These are phyloP conservation scores for Pestalotiopsis sp. DNA, from an alignment of 2,329 filamentous ascomycete species.

Conservation along the genomic window DNA sequence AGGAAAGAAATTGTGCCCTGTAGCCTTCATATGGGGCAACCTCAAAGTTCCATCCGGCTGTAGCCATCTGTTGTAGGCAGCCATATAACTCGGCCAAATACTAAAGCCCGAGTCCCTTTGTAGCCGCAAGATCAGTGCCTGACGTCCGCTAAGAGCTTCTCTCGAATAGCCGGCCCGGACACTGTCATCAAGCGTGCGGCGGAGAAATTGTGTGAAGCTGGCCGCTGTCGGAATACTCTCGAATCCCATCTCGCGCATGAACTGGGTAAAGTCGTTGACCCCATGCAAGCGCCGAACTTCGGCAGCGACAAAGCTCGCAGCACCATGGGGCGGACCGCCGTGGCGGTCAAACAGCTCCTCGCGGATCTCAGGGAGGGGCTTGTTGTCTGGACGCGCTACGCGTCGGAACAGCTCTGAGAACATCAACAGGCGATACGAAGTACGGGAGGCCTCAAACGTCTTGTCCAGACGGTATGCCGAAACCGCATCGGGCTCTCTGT, in stretches of 20 bases:
- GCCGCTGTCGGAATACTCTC: constrained; percentile 20
- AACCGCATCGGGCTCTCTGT: constrained; percentile 42
- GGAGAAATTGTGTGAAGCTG: constrained; percentile 36
- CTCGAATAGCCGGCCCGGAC: constrained; percentile 35
- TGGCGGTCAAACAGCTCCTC: constrained; percentile 49
- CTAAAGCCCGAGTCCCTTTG: constrained; percentile 19
- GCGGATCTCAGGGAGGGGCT: constrained; percentile 39
- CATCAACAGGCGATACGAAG: constrained; percentile 54
- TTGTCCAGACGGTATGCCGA: constrained; percentile 48
- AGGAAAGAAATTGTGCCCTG: not conserved
- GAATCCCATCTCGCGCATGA: constrained; percentile 47
- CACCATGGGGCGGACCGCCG: constrained; percentile 45
- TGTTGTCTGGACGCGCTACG: constrained; percentile 40
- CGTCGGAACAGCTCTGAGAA: constrained; percentile 53
- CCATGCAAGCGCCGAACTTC: constrained; percentile 45
- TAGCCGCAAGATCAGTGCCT: constrained; percentile 25
- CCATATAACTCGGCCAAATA: not conserved
- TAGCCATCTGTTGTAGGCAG: not conserved
- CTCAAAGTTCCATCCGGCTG: not conserved
- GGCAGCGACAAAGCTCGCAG: constrained; percentile 41
- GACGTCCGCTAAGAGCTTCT: constrained; percentile 17
- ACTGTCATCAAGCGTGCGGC: constrained; percentile 36
- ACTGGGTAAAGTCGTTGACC: constrained; percentile 43
- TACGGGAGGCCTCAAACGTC: constrained; percentile 48
- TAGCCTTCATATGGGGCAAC: not conserved